Conservation (phyloP, 1,139 yeast species). For the Lodderomyces margitis region DNA sequence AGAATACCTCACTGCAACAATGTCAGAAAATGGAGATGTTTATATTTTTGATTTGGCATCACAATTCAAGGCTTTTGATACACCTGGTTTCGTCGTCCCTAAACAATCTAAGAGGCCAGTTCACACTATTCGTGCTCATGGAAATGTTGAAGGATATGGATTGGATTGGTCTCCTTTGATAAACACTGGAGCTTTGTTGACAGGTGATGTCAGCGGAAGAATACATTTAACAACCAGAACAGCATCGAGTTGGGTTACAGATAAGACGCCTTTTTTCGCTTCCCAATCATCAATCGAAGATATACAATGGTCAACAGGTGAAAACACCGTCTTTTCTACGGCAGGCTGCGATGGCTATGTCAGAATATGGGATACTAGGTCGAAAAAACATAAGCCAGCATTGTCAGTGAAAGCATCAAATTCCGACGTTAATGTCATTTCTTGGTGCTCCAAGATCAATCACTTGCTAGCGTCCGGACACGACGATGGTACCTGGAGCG, state of each 20-base stretch:
- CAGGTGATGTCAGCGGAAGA: constrained; percentile 90
- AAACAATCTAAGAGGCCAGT: constrained; percentile 76
- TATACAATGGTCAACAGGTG: constrained; percentile 94
- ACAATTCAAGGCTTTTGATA: constrained; percentile 79
- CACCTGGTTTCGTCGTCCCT: constrained; percentile 82
- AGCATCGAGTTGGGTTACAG: constrained; percentile 81
- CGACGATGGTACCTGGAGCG: constrained; percentile 96
- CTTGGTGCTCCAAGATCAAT: constrained; percentile 89
- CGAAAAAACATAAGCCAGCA: constrained; percentile 89
- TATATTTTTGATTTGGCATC: constrained; percentile 73
- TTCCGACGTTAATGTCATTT: constrained; percentile 89
- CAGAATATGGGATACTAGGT: constrained; percentile 95
- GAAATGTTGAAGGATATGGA: constrained; percentile 97
- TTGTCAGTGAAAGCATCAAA: constrained; percentile 79
- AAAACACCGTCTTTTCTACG: constrained; percentile 88
- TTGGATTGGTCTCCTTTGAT: constrained; percentile 93
- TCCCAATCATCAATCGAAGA: constrained; percentile 86
- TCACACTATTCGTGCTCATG: constrained; percentile 84
- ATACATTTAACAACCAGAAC: constrained; percentile 76
- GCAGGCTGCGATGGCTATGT: constrained; percentile 91
- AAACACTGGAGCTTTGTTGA: constrained; percentile 73
- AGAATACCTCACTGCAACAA: constrained; percentile 83
- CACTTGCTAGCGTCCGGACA: constrained; percentile 93
- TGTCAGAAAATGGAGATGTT: constrained; percentile 91
- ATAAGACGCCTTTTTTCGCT: constrained; percentile 72